Base-by-base conservation (phyloP, 2,329 filamentous ascomycete species). In the Elsinoe fawcettii region DNA sequence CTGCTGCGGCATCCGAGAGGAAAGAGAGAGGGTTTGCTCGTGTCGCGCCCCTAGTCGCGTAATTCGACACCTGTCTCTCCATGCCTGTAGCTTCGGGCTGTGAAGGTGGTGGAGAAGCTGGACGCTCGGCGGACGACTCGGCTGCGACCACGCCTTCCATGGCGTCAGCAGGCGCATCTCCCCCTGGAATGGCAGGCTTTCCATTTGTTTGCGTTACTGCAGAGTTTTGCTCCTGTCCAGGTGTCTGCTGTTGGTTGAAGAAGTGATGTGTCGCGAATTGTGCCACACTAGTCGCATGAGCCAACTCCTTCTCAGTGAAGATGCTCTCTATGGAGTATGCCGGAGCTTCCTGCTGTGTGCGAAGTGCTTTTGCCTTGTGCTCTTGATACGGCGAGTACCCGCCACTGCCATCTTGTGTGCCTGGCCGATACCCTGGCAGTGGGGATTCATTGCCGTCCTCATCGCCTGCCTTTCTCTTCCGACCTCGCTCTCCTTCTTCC, bases 291-390 rank as follows among this genome's bases (percentile, higher is more conserved):
- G 81, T 82, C 57, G 82, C 80, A 67, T 81, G 74, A 54, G 77
- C 78, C 55, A 86, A 76, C 67, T 86, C 83, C 71, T 85, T 85
- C 60, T 86, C 82, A 2, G 81, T 85, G 66, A 86, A 86, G 14
- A 86, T 74, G n/a, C 78, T 77, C 57, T 84, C 77, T 58, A 86
- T 77, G 6, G 80, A 83, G 69, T 83, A 84, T 3, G 77, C 74
- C 1, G 81, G 74, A 6, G 80, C 78, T 60, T 80, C 77, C 63
- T 80, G 80, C 61, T 85, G 81, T 46, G 77, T 73, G 51, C 79
- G 76, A 49, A 78, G 67, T 27, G 72, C 73, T 62, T 76, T 75
- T 9, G 75, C 72, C 66, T 79, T 80, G 55, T 76, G 75, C 62
- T 81, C 80, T 56, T 74, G 74, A 70, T 75, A 77, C 2, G 76